These are phyloP conservation scores for Tricholoma bakamatsutake DNA, from an alignment of 768 basidiomycete genomes.

Conservation along the genomic window DNA sequence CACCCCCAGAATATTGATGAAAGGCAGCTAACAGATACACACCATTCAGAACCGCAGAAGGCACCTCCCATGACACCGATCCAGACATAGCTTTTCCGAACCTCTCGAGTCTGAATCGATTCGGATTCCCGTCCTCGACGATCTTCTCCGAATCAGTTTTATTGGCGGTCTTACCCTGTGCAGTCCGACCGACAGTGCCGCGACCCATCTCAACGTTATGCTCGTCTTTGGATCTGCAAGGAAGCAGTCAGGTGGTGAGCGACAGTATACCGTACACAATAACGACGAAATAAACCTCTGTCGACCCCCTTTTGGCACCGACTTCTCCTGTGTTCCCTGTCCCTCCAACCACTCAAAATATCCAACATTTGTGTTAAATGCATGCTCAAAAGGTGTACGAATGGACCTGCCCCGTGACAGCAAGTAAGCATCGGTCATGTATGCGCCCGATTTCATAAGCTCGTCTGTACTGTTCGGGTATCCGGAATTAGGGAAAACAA, in stretches of 20 bases:
- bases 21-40: slow-evolving; percentile 10
- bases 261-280: background rate
- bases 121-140: slow-evolving; percentile 21
- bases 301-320: slow-evolving; percentile 1
- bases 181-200: slow-evolving; percentile 6
- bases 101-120: slow-evolving; percentile 52
- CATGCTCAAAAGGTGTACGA: slow-evolving; percentile 65
- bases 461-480: slow-evolving; percentile 55
- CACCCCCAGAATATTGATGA: background rate
- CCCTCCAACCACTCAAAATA: slow-evolving; percentile 78
- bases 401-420: slow-evolving; percentile 40
- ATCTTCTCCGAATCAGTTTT: background rate
- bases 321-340: slow-evolving; percentile 19
- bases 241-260: background rate
- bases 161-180: background rate
- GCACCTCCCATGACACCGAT: slow-evolving; percentile 65
- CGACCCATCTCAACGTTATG: slow-evolving; percentile 17
- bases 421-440: slow-evolving; percentile 64
- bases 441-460: slow-evolving; percentile 69
- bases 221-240: background rate
- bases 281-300: background rate
- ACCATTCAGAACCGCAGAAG: slow-evolving; percentile 54
- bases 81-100: slow-evolving; percentile 77
- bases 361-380: slow-evolving; percentile 45
- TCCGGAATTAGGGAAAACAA: background rate